Conservation (phyloP, 345 rosid genomes). For the Orychophragmus violaceus region DNA sequence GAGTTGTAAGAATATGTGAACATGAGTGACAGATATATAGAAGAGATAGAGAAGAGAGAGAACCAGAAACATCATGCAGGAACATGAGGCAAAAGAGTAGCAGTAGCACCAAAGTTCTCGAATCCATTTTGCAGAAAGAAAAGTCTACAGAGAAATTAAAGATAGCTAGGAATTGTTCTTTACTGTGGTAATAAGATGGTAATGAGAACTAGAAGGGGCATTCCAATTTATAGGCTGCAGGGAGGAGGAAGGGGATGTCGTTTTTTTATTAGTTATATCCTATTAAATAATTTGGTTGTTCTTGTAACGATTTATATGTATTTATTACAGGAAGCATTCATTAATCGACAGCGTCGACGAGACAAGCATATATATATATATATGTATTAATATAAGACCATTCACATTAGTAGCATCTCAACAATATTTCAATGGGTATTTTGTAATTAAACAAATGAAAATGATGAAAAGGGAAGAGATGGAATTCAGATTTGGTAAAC, state of each 20-base stretch:
- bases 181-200: background rate
- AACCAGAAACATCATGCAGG: slow-evolving; percentile 39
- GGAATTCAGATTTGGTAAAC: too few relatives aligned
- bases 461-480: too few relatives aligned
- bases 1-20: background rate
- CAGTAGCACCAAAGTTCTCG: slow-evolving; percentile 14
- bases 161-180: background rate
- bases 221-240: slow-evolving; percentile 11
- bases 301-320: background rate
- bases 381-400: too few relatives aligned
- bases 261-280: background rate
- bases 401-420: too few relatives aligned
- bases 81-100: slow-evolving; percentile 32
- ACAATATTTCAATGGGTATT: too few relatives aligned
- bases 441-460: too few relatives aligned
- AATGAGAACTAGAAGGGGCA: background rate
- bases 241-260: background rate
- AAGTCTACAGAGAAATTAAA: background rate
- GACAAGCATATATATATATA: background rate
- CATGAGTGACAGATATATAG: background rate
- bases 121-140: slow-evolving; percentile 6
- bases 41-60: background rate
- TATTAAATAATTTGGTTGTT: background rate
- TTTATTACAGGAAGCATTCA: background rate
- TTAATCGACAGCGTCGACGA: background rate